Base-by-base conservation (phyloP, 1,139 yeast species). In the Saccharomyces pastorianus region DNA sequence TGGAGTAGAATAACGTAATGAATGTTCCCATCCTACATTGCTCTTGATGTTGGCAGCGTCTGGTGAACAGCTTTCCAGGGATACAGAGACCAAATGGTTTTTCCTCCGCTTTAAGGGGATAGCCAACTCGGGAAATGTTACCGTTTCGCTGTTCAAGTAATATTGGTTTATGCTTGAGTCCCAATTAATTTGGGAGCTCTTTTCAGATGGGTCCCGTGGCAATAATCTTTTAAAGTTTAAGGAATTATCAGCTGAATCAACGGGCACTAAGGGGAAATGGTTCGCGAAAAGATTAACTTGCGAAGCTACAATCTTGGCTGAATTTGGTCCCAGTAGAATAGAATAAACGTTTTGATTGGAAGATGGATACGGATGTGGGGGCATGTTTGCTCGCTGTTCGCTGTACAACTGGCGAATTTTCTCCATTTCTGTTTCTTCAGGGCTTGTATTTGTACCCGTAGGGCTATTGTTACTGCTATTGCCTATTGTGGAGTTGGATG, bases 1-100 rank as follows among this genome's bases (percentile, higher is more conserved):
- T 0, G 96, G 90, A 58, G 85, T 88, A 59, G 77, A 77, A 68
- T 76, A 85, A 46, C 74, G 62, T 44, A 69, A 54, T 2, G 65
- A 71, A 61, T 57, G 78, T 67, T 65, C 73, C 68, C 67, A 61
- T 29, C 63, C 64, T 1, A 62, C 59, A 48, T 66, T 66, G 42
- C 59, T 58, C 23, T 55, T 51, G 7, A 57, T 54, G 44, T 55
- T 49, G 25, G 60, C 44, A 11, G 53, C 31, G 47, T 56, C 62
- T 50, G 65, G 64, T 1, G 66, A 57, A 11, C 55, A 55, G 31
- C 65, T 59, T 49, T 65, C 68, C 17, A 65, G 52, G 1, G 69
- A 63, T 51, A 63, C 60, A 14, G 68, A 64, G n/a, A 64, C 58
- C 3, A 51, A 31, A 6, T 52, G 55, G 14, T 51, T 51, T 8